Base-by-base conservation (phyloP, 2,329 filamentous ascomycete species). In the Curvularia hawaiiensis region DNA sequence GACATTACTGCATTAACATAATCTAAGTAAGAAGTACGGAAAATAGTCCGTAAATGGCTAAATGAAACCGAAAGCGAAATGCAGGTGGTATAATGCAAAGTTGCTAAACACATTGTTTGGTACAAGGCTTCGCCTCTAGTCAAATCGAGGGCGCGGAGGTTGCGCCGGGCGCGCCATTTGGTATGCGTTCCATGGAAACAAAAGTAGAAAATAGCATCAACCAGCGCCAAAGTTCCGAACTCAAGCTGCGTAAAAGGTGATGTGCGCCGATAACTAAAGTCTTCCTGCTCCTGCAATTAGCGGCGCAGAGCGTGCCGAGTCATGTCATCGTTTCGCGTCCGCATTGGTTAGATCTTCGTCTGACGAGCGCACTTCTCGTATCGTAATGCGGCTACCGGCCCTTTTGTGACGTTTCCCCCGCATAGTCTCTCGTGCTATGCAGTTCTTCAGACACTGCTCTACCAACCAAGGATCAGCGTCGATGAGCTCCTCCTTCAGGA, bases 401-500 rank as follows among this genome's bases (percentile, higher is more conserved):
- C 63, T 62, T 31, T 62, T 68, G 38, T 66, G 50, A 10, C 59
- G 56, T 40, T 61, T 55, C 4, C 61, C 54, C 7, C 71, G 61
- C 38, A 58, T 68, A n/a, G 71, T 52, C 46, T 75, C 73, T 39
- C 73, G 61, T 30, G 62, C 61, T 38, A 74, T 45, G 39, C 73
- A 75, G 52, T 74, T 75, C 55, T 63, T 66, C 44, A 74, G 55
- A 35, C 69, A 74, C 54, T 70, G 69, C 39, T 74, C 68, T 3
- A 75, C 64, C 0, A 74, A 20, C 4, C 46, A 61, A 1, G 68
- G 67, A 39, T 73, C 64, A 41, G 59, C 70, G 11, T 67, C 63
- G 14, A 68, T 38, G 8, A 60, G 59, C 1, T 64, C 43, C 24
- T 68, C 61, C 12, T 66, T 60, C 18, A 70, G 26, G 10, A 63